Conservation (phyloP, 2,329 filamentous ascomycete species). For the Fusarium sp. region DNA sequence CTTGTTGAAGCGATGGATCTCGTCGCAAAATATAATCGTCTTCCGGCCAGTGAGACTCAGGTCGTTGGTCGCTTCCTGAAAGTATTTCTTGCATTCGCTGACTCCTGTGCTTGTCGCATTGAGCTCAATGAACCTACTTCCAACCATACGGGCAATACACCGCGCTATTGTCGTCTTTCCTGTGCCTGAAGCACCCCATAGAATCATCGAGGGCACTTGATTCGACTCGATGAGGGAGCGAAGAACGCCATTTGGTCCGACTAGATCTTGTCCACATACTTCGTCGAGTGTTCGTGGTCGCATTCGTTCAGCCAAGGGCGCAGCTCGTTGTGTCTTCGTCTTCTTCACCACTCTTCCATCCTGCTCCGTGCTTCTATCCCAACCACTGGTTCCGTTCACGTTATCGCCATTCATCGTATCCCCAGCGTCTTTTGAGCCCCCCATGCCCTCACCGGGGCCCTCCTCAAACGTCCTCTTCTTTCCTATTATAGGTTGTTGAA, state of each 20-base stretch:
- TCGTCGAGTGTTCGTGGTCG: conserved; percentile 86
- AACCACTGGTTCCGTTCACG: conserved; percentile 14
- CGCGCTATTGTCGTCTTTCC: conserved; percentile 94
- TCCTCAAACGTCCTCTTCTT: conserved; percentile 68
- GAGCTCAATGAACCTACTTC: conserved; percentile 92
- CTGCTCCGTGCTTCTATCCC: conserved; percentile 38
- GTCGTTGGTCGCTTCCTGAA: conserved; percentile 85
- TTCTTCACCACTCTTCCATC: conserved; percentile 69
- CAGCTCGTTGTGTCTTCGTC: conserved; percentile 76
- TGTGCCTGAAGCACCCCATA: conserved; percentile 87
- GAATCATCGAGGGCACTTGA: conserved; percentile 91
- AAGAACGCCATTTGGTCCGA: conserved; percentile 86
- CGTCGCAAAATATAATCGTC: conserved; percentile 98
- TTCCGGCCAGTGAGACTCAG: conserved; percentile 84
- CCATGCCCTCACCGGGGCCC: conserved; percentile 59
- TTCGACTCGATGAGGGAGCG: conserved; percentile 88
- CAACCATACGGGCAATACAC: conserved; percentile 86
- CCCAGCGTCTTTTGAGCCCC: conserved; percentile 5
- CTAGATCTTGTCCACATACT: conserved; percentile 91
- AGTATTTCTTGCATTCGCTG: conserved; percentile 91
- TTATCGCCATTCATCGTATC: conserved; percentile 23
- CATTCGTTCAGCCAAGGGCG: conserved; percentile 94
- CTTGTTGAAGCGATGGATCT: conserved; percentile 93
- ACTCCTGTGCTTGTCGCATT: conserved; percentile 93
- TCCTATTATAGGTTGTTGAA: conserved; percentile 52